phyloP scores from a whole-genome alignment of 2,329 filamentous ascomycete genomes.

The Arthrinium puccinioides region DNA sequence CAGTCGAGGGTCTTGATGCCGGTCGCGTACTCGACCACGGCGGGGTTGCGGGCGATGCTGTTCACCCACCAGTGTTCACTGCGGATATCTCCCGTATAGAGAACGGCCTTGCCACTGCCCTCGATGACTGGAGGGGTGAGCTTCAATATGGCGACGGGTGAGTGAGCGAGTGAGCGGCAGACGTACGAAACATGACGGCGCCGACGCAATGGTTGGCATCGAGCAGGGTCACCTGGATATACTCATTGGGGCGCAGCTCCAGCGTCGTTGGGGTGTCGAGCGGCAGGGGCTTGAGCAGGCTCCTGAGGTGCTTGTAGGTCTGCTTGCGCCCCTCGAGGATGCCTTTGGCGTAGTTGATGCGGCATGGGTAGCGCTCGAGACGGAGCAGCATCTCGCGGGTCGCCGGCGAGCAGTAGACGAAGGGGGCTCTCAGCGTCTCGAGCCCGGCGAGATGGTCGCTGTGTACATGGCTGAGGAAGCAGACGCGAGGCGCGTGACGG shows the following conservation, averaged over 20 bases:
- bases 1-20: conserved; percentile 64
- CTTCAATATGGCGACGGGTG: conserved; percentile 1
- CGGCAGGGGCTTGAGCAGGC: conserved; percentile 70
- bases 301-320: conserved; percentile 70
- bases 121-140: conserved; percentile 55
- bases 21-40: conserved; percentile 65
- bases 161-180: fast-evolving
- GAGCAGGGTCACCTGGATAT: conserved; percentile 75
- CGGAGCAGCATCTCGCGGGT: conserved; percentile 75
- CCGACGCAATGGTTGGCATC: conserved; percentile 91
- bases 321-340: conserved; percentile 64
- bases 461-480: conserved; percentile 88
- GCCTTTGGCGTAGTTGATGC: conserved; percentile 73
- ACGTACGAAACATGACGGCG: conserved; percentile 76
- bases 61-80: conserved; percentile 84
- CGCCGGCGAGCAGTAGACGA: conserved; percentile 84
- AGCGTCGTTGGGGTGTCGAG: conserved; percentile 72
- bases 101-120: conserved; percentile 59
- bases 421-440: conserved; percentile 68
- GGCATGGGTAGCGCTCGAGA: conserved; percentile 70
- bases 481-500: conserved; percentile 61
- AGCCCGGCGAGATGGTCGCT: conserved; percentile 82
- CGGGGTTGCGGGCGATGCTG: conserved; percentile 61
- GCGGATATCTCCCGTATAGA: conserved; percentile 87
- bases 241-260: conserved; percentile 60